Conservation (phyloP, 2,329 filamentous ascomycete genomes). For the Plectosphaerella plurivora region DNA sequence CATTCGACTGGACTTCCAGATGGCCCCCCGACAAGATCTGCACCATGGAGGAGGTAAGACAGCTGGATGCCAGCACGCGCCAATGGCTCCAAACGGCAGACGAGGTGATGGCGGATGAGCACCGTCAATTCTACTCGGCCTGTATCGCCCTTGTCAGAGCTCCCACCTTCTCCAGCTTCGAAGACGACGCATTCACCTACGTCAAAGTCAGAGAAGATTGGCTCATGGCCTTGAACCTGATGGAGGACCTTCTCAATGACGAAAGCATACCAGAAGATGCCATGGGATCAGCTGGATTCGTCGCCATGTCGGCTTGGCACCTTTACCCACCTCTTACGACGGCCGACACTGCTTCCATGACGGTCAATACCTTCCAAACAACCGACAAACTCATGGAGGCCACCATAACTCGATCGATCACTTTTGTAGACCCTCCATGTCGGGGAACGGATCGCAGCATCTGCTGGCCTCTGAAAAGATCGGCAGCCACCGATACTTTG, state of each 20-base stretch:
- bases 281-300: not conserved
- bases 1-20: too few relatives aligned
- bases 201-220: not conserved
- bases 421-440: not conserved
- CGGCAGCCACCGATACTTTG: not conserved
- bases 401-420: too few relatives aligned
- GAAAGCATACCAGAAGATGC: not conserved
- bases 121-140: conserved; percentile 18
- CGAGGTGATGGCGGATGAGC: conserved; percentile 13
- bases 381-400: not conserved
- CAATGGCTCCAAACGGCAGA: conserved; percentile 25
- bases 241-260: not conserved
- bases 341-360: not conserved
- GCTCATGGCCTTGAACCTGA: not conserved
- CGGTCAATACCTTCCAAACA: too few relatives aligned
- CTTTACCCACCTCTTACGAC: not conserved
- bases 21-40: conserved; percentile 11
- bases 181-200: not conserved
- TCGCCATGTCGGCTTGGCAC: conserved; percentile 4
- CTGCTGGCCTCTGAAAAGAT: not conserved
- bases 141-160: conserved; percentile 11
- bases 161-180: not conserved
- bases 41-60: conserved; percentile 15
- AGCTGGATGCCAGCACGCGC: conserved; percentile 26
- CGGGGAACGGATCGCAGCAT: not conserved